Evolutionary conservation across 345 rosid genomes (phyloP), one percentile per base, ranked within the genome.

Genomic region (Pistacia vera): DNA sequence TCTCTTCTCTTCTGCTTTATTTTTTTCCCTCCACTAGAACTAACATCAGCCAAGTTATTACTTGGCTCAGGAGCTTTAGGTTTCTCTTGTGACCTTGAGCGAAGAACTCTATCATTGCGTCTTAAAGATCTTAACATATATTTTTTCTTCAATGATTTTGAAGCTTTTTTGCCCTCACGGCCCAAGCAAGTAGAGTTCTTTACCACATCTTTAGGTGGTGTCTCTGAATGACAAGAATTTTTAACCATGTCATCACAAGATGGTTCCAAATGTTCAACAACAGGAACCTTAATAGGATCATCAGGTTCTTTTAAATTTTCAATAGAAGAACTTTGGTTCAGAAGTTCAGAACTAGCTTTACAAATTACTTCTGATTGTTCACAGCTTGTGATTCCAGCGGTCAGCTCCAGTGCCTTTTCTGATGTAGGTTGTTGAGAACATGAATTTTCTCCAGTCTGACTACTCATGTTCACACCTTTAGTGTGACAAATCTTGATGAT

Each of bases 71-170:
- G 72, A 54, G 79, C 86, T 83, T 82, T 80, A 52, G 85, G 64
- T 55, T 76, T 86, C 65, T 78, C 86, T 46, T 74, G 76, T 33
- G 84, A 81, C 48, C 84, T 85, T 22, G 90, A 86, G 68, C 81
- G 83, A 66, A 81, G 88, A 82, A 79, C 86, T 83, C 90, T 89
- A 68, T 85, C 87, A 66, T 78, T 83, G 54, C 83, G 57, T 18
- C 35, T 48, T 60, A 72, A 77, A 58, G 81, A 83, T 80, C 85
- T 83, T 78, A 76, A 36, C 66, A 44, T 81, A 80, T 76, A 57
- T 6, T 72, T 86, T 63, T 84, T 86, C 76, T 66, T 88, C 62
- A 79, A 58, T 64, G 75, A 70, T 76, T 75, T 83, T 61, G 87
- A 56, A 75, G 78, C 79, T 77, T 57, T 79, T 73, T 77, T 85